phyloP scores from a whole-genome alignment of 768 basidiomycete genomes.

The Lentinula detonsa region DNA sequence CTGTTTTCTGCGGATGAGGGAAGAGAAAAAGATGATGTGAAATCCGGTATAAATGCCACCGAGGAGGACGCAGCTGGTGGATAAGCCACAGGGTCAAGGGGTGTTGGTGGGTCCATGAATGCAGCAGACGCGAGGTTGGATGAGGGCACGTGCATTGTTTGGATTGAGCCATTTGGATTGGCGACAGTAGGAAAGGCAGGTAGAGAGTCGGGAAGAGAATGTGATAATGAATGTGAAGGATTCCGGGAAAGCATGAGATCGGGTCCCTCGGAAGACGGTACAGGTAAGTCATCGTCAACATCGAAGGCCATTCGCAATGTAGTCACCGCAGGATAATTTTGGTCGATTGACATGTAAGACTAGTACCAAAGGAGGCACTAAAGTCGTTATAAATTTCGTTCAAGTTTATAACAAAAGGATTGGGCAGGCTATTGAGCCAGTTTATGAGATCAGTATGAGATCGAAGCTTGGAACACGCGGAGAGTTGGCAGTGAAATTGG shows the following conservation, averaged over 20 bases:
- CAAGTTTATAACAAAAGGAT: not conserved
- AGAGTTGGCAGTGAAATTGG: not conserved
- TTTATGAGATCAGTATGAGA: conserved; percentile 6
- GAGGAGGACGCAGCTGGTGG: conserved; percentile 13
- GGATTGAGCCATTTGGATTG: conserved; percentile 18
- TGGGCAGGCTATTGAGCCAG: not conserved
- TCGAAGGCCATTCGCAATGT: conserved; percentile 26
- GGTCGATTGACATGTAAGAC: conserved; percentile 7
- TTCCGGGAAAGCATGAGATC: conserved; percentile 15
- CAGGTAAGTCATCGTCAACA: conserved; percentile 21
- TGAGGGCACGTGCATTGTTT: conserved; percentile 33
- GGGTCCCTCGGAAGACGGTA: conserved; percentile 18
- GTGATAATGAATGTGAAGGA: conserved; percentile 20
- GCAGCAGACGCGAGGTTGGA: conserved; percentile 27
- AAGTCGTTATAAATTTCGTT: not conserved
- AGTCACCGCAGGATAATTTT: conserved; percentile 2
- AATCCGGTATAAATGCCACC: conserved; percentile 36
- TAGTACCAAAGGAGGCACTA: conserved; percentile 1
- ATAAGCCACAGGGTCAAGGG: conserved; percentile 6
- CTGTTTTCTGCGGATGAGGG: conserved; percentile 24
- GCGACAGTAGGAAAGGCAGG: conserved; percentile 27
- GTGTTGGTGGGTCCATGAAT: conserved; percentile 20
- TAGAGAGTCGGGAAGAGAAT: conserved; percentile 18
- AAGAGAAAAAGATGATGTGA: conserved; percentile 10
- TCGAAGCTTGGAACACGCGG: conserved; percentile 6